Percentiles rank a stretch among this genome's conserved stretches.
phyloP scores from a whole-genome alignment of 129 eudicot species.

The Centella asiatica region DNA sequence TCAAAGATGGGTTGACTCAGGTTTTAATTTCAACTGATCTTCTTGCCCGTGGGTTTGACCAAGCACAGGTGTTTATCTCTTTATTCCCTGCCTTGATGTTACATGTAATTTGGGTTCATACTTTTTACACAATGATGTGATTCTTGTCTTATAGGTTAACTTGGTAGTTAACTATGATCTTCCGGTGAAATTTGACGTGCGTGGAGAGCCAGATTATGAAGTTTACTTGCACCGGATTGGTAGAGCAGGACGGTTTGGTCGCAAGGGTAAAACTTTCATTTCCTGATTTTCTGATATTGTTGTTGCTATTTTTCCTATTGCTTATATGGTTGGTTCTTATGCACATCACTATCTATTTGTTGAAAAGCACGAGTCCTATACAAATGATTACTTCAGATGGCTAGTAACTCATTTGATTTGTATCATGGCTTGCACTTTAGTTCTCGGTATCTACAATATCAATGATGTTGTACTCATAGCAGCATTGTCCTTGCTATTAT shows the following conservation, averaged over 20 bases:
- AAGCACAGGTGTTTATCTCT: slow-evolving; percentile 44
- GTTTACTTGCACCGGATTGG: slow-evolving; percentile 85
- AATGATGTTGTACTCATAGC: background rate
- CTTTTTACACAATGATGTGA: background rate
- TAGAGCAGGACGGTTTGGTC: slow-evolving; percentile 88
- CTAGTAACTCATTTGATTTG: no score
- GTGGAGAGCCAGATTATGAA: slow-evolving; percentile 57
- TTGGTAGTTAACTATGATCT: slow-evolving; percentile 85
- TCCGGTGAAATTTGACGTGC: slow-evolving; percentile 32
- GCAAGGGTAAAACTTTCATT: slow-evolving; percentile 47
- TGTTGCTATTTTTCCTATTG: background rate
- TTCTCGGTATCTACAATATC: background rate
- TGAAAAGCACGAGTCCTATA: no score
- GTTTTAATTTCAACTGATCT: slow-evolving; percentile 82
- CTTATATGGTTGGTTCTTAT: background rate
- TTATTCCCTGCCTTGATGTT: background rate
- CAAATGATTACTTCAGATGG: no score
- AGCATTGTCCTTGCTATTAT: no score
- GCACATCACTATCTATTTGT: background rate
- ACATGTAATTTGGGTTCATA: background rate
- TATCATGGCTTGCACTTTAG: background rate
- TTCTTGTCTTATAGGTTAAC: slow-evolving; percentile 43
- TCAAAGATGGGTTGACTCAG: slow-evolving; percentile 70
- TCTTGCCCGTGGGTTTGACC: slow-evolving; percentile 91
- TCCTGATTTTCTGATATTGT: background rate